phyloP scores from a whole-genome alignment of 257 asterid genomes.

The Penstemon davidsonii region DNA sequence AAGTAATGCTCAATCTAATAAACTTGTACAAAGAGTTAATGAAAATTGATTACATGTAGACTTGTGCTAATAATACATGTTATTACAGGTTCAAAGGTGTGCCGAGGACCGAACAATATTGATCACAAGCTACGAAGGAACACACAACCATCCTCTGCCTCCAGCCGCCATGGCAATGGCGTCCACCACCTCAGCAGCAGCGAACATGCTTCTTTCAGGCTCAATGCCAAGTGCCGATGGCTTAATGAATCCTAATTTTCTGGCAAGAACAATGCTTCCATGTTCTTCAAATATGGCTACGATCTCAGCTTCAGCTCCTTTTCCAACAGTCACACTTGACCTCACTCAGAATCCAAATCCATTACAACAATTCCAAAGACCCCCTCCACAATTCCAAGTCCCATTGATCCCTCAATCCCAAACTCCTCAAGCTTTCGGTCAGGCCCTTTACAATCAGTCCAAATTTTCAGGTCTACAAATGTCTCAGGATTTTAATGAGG shows the following conservation, averaged over 20 bases:
- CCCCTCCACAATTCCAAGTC: constrained; percentile 50
- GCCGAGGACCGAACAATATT: constrained; percentile 75
- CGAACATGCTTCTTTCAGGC: constrained; percentile 88
- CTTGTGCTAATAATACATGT: neutral
- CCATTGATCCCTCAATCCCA: constrained; percentile 41
- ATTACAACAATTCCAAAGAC: constrained; percentile 41
- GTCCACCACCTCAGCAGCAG: constrained; percentile 91
- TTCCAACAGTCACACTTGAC: constrained; percentile 91
- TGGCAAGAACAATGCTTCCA: constrained; percentile 71
- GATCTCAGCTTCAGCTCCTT: constrained; percentile 94
- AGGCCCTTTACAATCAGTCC: constrained; percentile 63
- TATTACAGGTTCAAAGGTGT: constrained; percentile 80
- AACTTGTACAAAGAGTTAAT: no score
- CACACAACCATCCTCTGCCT: constrained; percentile 91
- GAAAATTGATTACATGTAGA: no score
- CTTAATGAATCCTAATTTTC: constrained; percentile 69
- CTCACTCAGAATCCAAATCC: constrained; percentile 71
- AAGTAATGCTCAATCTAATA: constrained; percentile 36
- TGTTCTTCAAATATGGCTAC: constrained; percentile 84
- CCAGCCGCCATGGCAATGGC: constrained; percentile 99
- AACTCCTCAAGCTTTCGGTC: constrained; percentile 59
- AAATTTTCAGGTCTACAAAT: constrained; percentile 79
- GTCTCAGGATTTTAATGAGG: constrained; percentile 38
- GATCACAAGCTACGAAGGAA: constrained; percentile 89
- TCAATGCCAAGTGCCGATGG: constrained; percentile 89